phyloP scores from a whole-genome alignment of 371 early-diverging fungal genomes.

The Lichtheimia hyalospora region DNA sequence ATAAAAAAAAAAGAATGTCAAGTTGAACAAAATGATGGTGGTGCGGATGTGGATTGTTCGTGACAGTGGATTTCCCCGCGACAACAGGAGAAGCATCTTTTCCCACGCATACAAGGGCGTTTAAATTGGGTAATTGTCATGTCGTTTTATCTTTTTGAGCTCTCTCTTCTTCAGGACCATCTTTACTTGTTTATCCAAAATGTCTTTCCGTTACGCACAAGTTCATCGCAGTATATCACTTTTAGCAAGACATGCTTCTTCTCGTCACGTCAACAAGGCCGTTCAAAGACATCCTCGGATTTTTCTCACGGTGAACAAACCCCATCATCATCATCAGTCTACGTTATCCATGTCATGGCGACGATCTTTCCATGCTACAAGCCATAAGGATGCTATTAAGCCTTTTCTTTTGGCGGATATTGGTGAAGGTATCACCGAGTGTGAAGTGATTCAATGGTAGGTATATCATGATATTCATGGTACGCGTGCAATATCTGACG shows the following conservation, averaged over 20 bases:
- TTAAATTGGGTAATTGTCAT: background rate
- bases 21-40: background rate
- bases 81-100: background rate
- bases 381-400: constrained; percentile 29
- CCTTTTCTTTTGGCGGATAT: constrained; percentile 95
- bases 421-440: constrained; percentile 98
- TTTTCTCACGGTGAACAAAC: background rate
- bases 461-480: background rate
- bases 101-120: background rate
- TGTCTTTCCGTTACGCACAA: too few species aligned
- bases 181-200: background rate
- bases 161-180: background rate
- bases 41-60: background rate
- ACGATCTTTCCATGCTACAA: constrained; percentile 6
- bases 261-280: background rate
- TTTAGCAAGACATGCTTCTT: background rate
- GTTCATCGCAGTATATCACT: too few species aligned
- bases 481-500: background rate
- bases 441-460: constrained; percentile 96
- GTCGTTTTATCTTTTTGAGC: background rate
- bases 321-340: too few species aligned
- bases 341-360: background rate
- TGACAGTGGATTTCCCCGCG: background rate
- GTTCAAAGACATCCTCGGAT: background rate
- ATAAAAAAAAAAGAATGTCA: background rate